Percentiles rank a stretch among this genome's conserved stretches.
These are phyloP conservation scores for Cornus controversa DNA, from an alignment of 148 eudicot genomes.

Conservation along the genomic window DNA sequence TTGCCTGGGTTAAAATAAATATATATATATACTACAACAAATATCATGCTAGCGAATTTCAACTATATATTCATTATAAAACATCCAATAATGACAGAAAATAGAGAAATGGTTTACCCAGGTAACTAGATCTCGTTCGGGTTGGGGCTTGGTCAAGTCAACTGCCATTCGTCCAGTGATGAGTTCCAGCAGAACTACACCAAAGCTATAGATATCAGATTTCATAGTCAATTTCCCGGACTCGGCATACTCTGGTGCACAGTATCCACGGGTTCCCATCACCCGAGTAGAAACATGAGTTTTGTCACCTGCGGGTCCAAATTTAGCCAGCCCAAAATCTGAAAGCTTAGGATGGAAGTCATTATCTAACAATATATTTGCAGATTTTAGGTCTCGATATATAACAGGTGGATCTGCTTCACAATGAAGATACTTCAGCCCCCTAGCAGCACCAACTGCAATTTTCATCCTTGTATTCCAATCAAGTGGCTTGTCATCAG, in stretches of 20 bases:
- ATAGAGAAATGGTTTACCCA: constrained; percentile 36
- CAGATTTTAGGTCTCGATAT: constrained; percentile 68
- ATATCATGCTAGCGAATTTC: too few species aligned
- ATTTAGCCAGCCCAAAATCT: constrained; percentile 78
- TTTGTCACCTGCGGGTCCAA: constrained; percentile 69
- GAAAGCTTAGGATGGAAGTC: constrained; percentile 68
- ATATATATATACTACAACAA: too few species aligned
- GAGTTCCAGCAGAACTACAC: constrained; percentile 66
- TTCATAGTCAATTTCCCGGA: constrained; percentile 66
- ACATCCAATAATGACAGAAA: too few species aligned
- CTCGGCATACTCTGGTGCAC: constrained; percentile 83
- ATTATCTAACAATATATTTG: constrained; percentile 67
- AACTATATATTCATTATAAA: background rate
- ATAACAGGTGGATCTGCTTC: constrained; percentile 68
- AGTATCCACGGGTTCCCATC: constrained; percentile 82
- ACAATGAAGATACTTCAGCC: constrained; percentile 71
- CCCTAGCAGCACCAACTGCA: constrained; percentile 37
- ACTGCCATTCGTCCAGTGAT: constrained; percentile 69
- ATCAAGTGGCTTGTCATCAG: background rate
- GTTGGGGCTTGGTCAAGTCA: constrained; percentile 37
- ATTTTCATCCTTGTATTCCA: background rate
- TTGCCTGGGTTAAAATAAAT: too few species aligned
- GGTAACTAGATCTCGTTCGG: constrained; percentile 52
- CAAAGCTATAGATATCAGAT: constrained; percentile 74
- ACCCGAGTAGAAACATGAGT: constrained; percentile 41